phyloP scores from a whole-genome alignment of 306 rosid genomes.

The Parietaria judaica region DNA sequence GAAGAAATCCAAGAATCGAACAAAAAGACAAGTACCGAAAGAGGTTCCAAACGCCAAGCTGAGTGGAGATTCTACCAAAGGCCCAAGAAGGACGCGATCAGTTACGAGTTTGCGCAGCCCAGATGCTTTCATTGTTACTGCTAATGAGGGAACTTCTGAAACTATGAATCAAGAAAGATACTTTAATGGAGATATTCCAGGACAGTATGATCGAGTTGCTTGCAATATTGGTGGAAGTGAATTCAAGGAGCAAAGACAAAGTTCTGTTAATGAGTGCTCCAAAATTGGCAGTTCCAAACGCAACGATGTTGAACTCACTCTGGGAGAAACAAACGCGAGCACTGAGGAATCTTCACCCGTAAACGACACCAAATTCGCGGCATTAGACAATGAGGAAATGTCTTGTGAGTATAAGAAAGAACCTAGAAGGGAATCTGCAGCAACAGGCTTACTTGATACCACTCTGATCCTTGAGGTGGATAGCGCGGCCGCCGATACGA shows the following conservation, averaged over 20 bases:
- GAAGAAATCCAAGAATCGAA: slow-evolving; percentile 11
- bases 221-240: not conserved
- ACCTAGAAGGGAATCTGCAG: not conserved
- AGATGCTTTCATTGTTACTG: not conserved
- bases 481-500: not conserved
- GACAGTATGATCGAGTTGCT: slow-evolving; percentile 10
- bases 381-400: not conserved
- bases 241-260: not conserved
- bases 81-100: slow-evolving; percentile 19
- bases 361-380: not conserved
- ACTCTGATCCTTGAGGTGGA: slow-evolving; percentile 5
- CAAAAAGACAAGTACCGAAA: not conserved
- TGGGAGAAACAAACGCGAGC: too few relatives aligned
- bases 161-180: slow-evolving; percentile 5
- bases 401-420: slow-evolving; percentile 9
- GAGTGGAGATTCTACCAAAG: not conserved
- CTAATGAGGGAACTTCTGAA: not conserved
- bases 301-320: too few relatives aligned
- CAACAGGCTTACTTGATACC: not conserved
- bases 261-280: not conserved
- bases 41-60: slow-evolving; percentile 1
- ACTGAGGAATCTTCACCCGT: slow-evolving; percentile 2
- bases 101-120: slow-evolving; percentile 4
- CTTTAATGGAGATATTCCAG: not conserved
- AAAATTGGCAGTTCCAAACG: too few relatives aligned